Conservation (phyloP, 129 eudicot species). For the Deinandra increscens region DNA sequence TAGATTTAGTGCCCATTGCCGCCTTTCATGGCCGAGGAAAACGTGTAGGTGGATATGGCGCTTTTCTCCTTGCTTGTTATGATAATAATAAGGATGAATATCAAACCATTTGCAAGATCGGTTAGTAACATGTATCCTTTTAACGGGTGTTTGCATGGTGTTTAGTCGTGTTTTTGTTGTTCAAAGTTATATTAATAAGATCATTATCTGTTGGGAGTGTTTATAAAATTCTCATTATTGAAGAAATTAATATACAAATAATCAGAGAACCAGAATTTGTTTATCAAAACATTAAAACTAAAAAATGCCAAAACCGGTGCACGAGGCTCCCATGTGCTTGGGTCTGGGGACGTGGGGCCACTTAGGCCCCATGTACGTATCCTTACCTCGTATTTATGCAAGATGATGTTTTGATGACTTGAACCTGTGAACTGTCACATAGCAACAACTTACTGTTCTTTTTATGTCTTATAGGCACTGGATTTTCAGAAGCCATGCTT, state of each 20-base stretch:
- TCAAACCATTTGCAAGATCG: conserved; percentile 93
- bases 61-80: conserved; percentile 97
- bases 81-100: conserved; percentile 75
- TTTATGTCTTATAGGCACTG: conserved; percentile 56
- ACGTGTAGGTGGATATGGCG: conserved; percentile 88
- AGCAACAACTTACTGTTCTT: neutral
- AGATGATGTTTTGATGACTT: too few relatives aligned
- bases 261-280: neutral
- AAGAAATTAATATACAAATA: neutral
- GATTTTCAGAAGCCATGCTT: conserved; percentile 81
- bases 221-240: neutral
- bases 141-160: neutral
- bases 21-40: conserved; percentile 95
- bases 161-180: neutral
- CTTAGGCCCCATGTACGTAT: too few relatives aligned
- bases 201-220: neutral
- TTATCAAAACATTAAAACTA: neutral
- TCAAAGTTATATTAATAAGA: neutral
- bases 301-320: too few relatives aligned
- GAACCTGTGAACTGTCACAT: too few relatives aligned
- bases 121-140: conserved; percentile 33
- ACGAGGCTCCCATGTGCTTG: too few relatives aligned
- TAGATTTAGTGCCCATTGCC: conserved; percentile 91
- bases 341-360: too few relatives aligned
- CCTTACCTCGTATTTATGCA: too few relatives aligned